phyloP scores from a whole-genome alignment of 129 eudicot species.

The Erigeron canadensis region DNA sequence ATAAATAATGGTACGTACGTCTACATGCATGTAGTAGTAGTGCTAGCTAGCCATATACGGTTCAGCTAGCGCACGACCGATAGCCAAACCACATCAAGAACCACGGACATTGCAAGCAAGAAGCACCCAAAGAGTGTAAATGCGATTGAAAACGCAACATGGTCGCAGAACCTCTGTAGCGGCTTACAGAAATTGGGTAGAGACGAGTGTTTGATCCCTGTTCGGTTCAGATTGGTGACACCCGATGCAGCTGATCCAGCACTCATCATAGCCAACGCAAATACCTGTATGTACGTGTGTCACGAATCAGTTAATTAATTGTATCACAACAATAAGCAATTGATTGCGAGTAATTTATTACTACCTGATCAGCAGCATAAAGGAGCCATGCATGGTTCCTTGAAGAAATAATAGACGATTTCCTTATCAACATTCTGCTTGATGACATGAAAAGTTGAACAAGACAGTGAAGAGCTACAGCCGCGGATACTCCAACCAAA shows the following conservation, averaged over 20 bases:
- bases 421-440: conserved; percentile 47
- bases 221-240: conserved; percentile 74
- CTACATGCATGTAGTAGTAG: too few relatives aligned
- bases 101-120: conserved; percentile 33
- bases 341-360: too few relatives aligned
- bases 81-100: conserved; percentile 76
- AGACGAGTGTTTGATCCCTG: conserved; percentile 77
- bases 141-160: conserved; percentile 69
- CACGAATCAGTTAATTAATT: neutral
- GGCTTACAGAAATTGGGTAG: conserved; percentile 90
- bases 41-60: too few relatives aligned
- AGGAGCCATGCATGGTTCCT: conserved; percentile 81
- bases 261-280: conserved; percentile 80
- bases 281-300: conserved; percentile 46
- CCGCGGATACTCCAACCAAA: conserved; percentile 78
- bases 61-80: conserved; percentile 40
- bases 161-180: conserved; percentile 63
- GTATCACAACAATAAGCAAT: neutral
- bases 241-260: conserved; percentile 94
- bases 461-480: conserved; percentile 69
- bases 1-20: too few relatives aligned
- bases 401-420: conserved; percentile 54
- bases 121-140: conserved; percentile 67
- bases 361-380: conserved; percentile 94
- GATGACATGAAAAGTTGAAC: conserved; percentile 58